phyloP scores from a whole-genome alignment of 2,329 filamentous ascomycete genomes.

The Aureobasidium sp. region DNA sequence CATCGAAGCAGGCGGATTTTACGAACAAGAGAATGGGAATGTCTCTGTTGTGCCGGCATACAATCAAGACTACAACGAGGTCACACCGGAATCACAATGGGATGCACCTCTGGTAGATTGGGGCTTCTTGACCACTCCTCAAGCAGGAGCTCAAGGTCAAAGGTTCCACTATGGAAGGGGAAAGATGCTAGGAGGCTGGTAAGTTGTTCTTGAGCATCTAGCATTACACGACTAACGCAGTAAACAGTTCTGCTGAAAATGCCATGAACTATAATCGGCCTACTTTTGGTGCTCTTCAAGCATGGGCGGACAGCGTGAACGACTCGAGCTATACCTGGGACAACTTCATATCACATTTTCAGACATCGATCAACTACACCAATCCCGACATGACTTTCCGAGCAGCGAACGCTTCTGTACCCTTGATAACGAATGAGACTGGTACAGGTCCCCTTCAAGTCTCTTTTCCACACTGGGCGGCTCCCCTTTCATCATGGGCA shows the following conservation, averaged over 20 bases:
- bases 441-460: conserved; percentile 26
- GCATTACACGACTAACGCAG: neutral
- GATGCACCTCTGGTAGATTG: conserved; percentile 25
- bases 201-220: neutral
- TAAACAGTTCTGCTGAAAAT: conserved; percentile 21
- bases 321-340: conserved; percentile 28
- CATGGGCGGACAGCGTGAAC: conserved; percentile 32
- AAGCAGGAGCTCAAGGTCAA: conserved; percentile 4
- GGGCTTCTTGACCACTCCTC: conserved; percentile 24
- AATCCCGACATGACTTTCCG: conserved; percentile 20
- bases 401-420: conserved; percentile 23
- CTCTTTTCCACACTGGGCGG: conserved; percentile 25
- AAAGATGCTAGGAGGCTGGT: conserved; percentile 25
- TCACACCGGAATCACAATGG: conserved; percentile 15
- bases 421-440: conserved; percentile 22
- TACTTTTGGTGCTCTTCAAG: conserved; percentile 27
- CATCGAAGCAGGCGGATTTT: conserved; percentile 24
- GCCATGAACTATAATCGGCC: conserved; percentile 25
- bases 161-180: conserved; percentile 25
- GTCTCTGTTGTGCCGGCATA: conserved; percentile 6
- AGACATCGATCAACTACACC: conserved; percentile 20
- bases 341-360: conserved; percentile 23
- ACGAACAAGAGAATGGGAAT: conserved; percentile 22
- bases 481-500: conserved; percentile 26
- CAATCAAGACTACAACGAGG: neutral